These are phyloP conservation scores for Musa balbisiana DNA, from an alignment of 202 grass and related monocot genomes.

Conservation along the genomic window DNA sequence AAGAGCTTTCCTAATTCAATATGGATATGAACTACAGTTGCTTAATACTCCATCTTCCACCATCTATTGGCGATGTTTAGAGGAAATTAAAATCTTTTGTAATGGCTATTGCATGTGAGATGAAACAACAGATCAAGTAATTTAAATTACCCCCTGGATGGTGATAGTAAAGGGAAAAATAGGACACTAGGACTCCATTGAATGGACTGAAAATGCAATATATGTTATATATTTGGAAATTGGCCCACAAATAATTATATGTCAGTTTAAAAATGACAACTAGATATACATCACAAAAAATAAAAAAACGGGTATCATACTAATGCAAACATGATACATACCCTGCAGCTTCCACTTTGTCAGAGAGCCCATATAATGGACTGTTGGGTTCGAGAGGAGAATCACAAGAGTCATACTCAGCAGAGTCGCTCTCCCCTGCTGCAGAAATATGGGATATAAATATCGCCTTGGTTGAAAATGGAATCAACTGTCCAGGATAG, in stretches of 20 bases:
- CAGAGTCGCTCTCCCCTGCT: slow-evolving; percentile 90
- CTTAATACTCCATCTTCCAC: neutral
- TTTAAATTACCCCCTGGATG: neutral
- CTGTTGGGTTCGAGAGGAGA: slow-evolving; percentile 98
- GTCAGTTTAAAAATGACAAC: neutral
- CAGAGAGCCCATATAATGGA: slow-evolving; percentile 68
- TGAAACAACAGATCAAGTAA: neutral
- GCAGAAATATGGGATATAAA: slow-evolving; percentile 93
- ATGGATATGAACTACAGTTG: too few relatives aligned
- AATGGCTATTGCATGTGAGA: neutral
- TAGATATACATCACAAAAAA: slow-evolving; percentile 10
- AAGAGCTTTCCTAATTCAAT: too few relatives aligned
- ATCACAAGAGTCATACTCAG: slow-evolving; percentile 98
- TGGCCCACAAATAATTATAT: neutral
- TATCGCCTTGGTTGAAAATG: slow-evolving; percentile 91
- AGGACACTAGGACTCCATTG: slow-evolving; percentile 4
- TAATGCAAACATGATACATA: slow-evolving; percentile 32
- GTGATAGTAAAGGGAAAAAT: neutral
- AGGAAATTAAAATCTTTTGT: neutral
- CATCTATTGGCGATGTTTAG: neutral
- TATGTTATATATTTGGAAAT: neutral
- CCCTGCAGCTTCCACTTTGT: slow-evolving; percentile 92
- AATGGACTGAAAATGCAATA: neutral
- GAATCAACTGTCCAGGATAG: slow-evolving; percentile 92
- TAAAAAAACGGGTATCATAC: slow-evolving; percentile 17